Percentiles rank a stretch among this genome's conserved stretches.
These are phyloP conservation scores for Colletotrichum sp. DNA, from an alignment of 2,329 filamentous ascomycete genomes.

Conservation along the genomic window DNA sequence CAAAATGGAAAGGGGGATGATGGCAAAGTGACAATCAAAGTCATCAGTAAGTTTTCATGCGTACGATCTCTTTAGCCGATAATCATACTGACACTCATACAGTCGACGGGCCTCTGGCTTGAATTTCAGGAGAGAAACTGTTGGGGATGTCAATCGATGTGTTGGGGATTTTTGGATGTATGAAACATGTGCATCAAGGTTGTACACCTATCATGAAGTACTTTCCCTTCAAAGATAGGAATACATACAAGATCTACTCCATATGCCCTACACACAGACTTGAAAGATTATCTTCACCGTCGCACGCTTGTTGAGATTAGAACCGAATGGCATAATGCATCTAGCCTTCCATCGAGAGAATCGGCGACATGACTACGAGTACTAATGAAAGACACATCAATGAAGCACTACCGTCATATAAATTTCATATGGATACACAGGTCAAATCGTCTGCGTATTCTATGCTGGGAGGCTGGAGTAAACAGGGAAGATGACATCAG, in stretches of 20 bases:
- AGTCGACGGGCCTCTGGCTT: background rate
- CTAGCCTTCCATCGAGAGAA: background rate
- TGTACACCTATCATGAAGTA: background rate
- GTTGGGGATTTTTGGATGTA: background rate
- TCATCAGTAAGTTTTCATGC: background rate
- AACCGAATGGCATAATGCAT: background rate
- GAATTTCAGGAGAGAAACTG: background rate
- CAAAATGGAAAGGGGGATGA: background rate
- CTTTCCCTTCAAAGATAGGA: background rate
- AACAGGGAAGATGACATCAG: background rate
- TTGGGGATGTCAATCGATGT: background rate
- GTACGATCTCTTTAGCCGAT: background rate
- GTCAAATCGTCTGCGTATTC: background rate
- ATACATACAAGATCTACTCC: background rate
- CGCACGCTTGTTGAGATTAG: background rate
- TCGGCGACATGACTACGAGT: background rate
- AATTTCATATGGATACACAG: background rate
- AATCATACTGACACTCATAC: background rate
- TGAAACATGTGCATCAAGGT: background rate
- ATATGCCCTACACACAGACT: background rate
- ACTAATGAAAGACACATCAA: background rate
- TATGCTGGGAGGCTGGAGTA: background rate
- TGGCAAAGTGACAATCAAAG: background rate
- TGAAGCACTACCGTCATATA: background rate
- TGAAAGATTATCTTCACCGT: background rate